Evolutionary conservation across 495 filamentous ascomycete species (phyloP), one percentile per base, ranked within the genome.

Genomic region (Penicillium bialowiezense): DNA sequence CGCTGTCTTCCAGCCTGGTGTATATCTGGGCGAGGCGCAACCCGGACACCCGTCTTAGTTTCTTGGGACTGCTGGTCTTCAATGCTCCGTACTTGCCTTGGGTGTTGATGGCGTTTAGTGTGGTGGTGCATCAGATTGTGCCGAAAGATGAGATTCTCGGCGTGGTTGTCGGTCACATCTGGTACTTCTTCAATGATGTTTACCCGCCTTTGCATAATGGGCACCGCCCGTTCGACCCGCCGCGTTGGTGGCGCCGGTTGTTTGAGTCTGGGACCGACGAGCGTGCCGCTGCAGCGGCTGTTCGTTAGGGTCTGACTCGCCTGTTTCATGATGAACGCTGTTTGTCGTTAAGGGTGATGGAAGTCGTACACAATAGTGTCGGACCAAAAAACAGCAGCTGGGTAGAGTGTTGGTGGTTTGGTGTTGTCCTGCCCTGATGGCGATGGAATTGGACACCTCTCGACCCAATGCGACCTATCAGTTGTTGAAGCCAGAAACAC

Each of bases 11-110:
- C 35, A 92, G 85, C 8, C 72, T 98, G 41, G 91, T 97, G n/a
- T 98, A 98, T 65, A 95, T 98, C 63, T 98, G 93, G 93, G 91
- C 90, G 50, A 79, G 95, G 21, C 82, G 92, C 41, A 97, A 98
- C 67, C 93, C 93, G 3, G 88, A 95, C 50, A 91, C 90, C 9
- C 79, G 88, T 34, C 75, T 98, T 21, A 95, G 89, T 67, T 95
- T 98, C 68, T 66, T 98, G 31, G 95, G 93, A 1, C 52, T 98
- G 46, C 61, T 97, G 43, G 87, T 91, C 6, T 98, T 98, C 70
- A 88, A 86, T 0, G 93, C 93, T 31, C 95, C 93, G 2, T 98
- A 92, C 63, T 73, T 98, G 38, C 93, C 93, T 1, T 97, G 93
- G 93, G 95, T 98, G 7, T 70, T 98, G 61, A 91, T 98, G 80